Base-by-base conservation (phyloP, 257 asterid species). In the Solanum corneliomulleri region DNA sequence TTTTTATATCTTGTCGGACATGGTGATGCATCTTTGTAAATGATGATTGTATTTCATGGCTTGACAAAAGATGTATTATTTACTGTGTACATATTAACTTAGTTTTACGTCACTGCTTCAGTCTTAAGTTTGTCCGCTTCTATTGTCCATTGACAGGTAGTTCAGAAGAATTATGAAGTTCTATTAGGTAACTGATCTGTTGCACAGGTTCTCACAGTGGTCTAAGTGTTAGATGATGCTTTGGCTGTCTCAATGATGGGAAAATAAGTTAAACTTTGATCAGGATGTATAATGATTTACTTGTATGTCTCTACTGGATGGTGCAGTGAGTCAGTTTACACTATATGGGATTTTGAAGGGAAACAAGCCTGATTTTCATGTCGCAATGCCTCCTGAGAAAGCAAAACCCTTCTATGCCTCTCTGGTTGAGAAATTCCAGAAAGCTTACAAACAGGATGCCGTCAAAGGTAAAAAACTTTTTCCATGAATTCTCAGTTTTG, bases 281-380 rank as follows among this genome's bases (percentile, higher is more conserved):
- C 18, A 47, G 66, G 16, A 23, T 27, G 64, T 77, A 15, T 44
- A 77, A 77, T 25, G n/a, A 44, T 74, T 60, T 20, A 35, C 83
- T 18, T 83, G 76, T 87, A 9, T 78, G 5, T 31, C 60, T 74
- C 86, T 90, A 60, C 82, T 56, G 81, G 87, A 3, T 86, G 85
- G 44, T 95, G 92, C 95, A 95, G 99, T 95, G 37, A 95, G 98
- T 89, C 98, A 97, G 92, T 97, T 97, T 91, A 97, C 99, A 42
- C 88, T 97, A 56, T 94, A 91, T 89, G 99, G 98, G 86, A 80
- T 94, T 80, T 78, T 96, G 56, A 95, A 96, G 92, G 99, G 99
- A 49, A 95, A 96, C 92, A 96, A 94, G 86, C 99, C 99, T 0
- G 98, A 97, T 93, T 97, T 95, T 90, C 99, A 97, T 42, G 95